Evolutionary conservation across 2,329 filamentous ascomycete genomes (phyloP), one percentile per base, ranked within the genome.

Genomic region (Pestalotiopsis sp.): DNA sequence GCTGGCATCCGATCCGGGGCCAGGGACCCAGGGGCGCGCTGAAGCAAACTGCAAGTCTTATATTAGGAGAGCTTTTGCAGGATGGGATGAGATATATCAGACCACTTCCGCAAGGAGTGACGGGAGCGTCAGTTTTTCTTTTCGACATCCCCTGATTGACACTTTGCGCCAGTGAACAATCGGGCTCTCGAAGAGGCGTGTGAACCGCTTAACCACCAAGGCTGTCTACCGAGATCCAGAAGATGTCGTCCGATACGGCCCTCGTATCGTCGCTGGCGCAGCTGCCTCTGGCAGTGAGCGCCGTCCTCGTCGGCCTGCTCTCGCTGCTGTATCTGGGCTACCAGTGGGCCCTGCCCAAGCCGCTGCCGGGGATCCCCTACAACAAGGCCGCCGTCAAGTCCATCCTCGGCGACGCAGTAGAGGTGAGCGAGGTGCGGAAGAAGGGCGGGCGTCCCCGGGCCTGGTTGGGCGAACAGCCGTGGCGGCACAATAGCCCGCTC

Each of bases 401-500:
- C 4, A 58, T 70, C 4, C 58, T 71, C 20, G 70, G 70, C n/a
- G 68, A 71, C 26, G 56, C 60, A 1, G 59, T 57, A 13, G 67
- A 69, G 57, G 30, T 71, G 48, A 11, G 38, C 11, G 14, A 65
- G 56, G 44, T 70, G 44, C 56, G 48, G 44, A 65, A 68, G 67
- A 48, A 55, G 14, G 70, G 70, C n/a, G 67, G 66, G 6, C 55
- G 63, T 4, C 64, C 68, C 10, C 61, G 68, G 7, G 60, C 60
- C 17, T 71, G 68, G 68, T 40, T 70, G 17, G 55, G 39, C 6
- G 30, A 64, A 64, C 70, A 69, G 73, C 30, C 65, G 2, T 60
- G 14, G n/a, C 66, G 38, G 48, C 68, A 68, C 56, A 58, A 69
- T 44, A 68, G 66, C 2, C 75, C 77, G 3, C 67, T 81, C 11